These are phyloP conservation scores for Trichophyton equinum DNA, from an alignment of 2,329 filamentous ascomycete genomes.

Conservation along the genomic window DNA sequence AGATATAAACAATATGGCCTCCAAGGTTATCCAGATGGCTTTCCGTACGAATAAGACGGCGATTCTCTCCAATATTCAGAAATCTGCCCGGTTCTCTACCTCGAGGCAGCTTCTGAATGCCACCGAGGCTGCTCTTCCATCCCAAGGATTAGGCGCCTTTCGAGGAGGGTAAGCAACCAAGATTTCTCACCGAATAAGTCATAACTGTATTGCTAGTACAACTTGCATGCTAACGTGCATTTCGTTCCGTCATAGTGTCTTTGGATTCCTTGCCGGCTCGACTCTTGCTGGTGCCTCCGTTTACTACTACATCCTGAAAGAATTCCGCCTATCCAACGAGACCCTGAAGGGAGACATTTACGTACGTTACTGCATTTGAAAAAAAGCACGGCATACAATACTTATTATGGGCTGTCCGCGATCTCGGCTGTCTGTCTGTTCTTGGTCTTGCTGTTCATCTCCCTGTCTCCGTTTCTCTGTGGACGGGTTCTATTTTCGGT, in stretches of 20 bases:
- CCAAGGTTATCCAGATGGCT: neutral
- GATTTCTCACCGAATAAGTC: neutral
- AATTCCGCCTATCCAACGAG: constrained; percentile 89
- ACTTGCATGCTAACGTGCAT: constrained; percentile 2
- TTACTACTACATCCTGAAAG: constrained; percentile 85
- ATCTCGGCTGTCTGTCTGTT: neutral
- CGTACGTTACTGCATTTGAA: constrained; percentile 46
- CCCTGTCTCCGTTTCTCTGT: neutral
- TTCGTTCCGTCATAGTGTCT: constrained; percentile 46
- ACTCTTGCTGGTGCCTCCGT: constrained; percentile 66
- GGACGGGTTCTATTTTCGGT: neutral
- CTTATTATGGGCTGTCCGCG: neutral
- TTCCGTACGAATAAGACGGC: neutral
- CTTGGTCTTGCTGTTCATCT: neutral
- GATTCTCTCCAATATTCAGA: neutral
- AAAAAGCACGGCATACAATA: neutral
- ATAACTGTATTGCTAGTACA: neutral
- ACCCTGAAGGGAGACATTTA: constrained; percentile 91
- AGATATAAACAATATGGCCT: neutral
- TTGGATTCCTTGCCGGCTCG: constrained; percentile 81
- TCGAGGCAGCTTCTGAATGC: constrained; percentile 26
- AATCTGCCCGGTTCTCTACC: constrained; percentile 22
- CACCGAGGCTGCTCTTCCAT: constrained; percentile 35
- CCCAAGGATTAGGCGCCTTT: constrained; percentile 57
- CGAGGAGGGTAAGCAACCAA: constrained; percentile 51